Evolutionary conservation across 2,329 filamentous ascomycete species (phyloP).

Genomic region (Dactylellina leptospora): DNA sequence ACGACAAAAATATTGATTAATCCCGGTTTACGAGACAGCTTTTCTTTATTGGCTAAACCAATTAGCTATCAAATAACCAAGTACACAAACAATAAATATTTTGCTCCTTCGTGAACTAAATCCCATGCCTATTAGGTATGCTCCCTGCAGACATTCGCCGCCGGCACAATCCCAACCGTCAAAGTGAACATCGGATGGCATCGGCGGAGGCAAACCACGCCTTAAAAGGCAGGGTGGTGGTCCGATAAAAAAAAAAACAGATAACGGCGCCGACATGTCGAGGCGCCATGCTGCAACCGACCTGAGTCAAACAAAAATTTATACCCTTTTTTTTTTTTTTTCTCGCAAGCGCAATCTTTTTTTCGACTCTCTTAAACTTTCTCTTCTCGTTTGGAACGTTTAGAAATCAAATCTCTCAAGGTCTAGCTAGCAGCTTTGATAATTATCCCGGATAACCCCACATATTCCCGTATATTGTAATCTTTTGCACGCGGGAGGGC

Average conservation of each 20-base stretch:
- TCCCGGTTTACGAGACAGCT: no score
- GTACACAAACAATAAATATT: not conserved
- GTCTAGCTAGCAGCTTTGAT: not conserved
- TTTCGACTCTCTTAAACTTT: not conserved
- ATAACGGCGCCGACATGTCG: slow-evolving; percentile 37
- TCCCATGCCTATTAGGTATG: not conserved
- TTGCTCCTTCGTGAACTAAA: not conserved
- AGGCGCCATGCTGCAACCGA: not conserved
- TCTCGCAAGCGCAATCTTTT: slow-evolving; percentile 16
- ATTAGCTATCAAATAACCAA: no score
- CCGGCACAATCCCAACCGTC: slow-evolving; percentile 20
- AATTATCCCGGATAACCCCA: slow-evolving; percentile 15
- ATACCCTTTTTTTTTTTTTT: slow-evolving; percentile 30
- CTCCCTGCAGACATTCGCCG: not conserved
- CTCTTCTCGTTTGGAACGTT: slow-evolving; percentile 14
- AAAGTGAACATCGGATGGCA: slow-evolving; percentile 39
- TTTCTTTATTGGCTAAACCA: not conserved
- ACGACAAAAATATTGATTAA: no score
- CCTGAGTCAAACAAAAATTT: slow-evolving; percentile 46
- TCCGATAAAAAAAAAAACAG: slow-evolving; percentile 28
- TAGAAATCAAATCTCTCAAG: slow-evolving; percentile 3
- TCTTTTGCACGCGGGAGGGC: not conserved
- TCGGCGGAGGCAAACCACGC: slow-evolving; percentile 39
- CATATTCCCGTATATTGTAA: not conserved
- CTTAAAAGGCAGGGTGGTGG: slow-evolving; percentile 3